phyloP scores from a whole-genome alignment of 2,329 filamentous ascomycete species.

The Pseudohalonectria lignicola region DNA sequence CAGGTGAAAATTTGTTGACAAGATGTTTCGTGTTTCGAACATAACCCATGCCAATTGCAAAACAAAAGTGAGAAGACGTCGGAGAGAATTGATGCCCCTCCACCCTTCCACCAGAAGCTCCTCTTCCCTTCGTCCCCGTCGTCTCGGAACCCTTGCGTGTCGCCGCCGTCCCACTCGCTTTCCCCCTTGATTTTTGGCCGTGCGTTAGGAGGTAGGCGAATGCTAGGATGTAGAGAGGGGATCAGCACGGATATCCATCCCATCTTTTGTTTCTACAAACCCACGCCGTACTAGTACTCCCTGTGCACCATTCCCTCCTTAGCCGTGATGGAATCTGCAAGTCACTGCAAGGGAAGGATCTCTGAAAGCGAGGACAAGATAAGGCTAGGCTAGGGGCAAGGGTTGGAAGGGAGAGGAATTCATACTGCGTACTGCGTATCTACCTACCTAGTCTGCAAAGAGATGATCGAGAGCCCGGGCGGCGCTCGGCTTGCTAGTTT shows the following conservation, averaged over 20 bases:
- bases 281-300: too few relatives aligned
- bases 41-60: background rate
- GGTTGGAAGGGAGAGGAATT: background rate
- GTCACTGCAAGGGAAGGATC: too few relatives aligned
- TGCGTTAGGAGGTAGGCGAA: background rate
- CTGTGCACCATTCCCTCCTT: background rate
- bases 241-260: too few relatives aligned
- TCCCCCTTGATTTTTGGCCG: too few relatives aligned
- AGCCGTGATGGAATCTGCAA: too few relatives aligned
- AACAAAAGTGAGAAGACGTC: background rate
- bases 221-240: background rate
- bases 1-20: background rate
- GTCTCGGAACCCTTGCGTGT: background rate
- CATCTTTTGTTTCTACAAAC: background rate
- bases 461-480: too few relatives aligned
- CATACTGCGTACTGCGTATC: too few relatives aligned
- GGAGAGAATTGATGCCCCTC: background rate
- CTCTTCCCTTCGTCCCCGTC: background rate
- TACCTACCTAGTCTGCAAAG: too few relatives aligned
- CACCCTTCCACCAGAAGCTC: background rate
- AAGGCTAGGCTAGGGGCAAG: background rate
- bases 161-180: too few relatives aligned
- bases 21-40: background rate
- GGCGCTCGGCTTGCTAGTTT: too few relatives aligned
- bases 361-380: background rate